Base-by-base conservation (phyloP, 371 early-diverging fungal species). In the Mortierella sp. region DNA sequence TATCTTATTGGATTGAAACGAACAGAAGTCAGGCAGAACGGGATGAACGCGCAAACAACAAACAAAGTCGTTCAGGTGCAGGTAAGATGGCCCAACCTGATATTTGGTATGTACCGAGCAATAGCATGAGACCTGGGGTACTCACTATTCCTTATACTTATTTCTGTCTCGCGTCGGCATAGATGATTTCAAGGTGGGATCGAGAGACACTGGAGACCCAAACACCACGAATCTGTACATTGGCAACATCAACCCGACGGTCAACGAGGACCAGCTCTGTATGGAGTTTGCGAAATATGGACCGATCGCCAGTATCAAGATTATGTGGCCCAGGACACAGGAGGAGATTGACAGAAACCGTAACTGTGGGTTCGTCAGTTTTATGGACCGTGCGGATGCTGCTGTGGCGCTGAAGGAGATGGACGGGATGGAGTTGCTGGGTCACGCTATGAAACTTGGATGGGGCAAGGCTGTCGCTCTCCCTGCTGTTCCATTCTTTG, bases 271-370 rank as follows among this genome's bases (percentile, higher is more conserved):
- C 29, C 76, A 79, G 31, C 76, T 98, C 3, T 95, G 94, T 73
- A 85, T 89, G 71, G 91, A 89, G 31, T 98, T 98, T 91, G 97
- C 88, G 26, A 87, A 80, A 34, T 95, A 88, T 79, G 98, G 98
- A 0, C 94, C 97, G 0, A 96, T 98, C 76, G 98, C 94, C 8
- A 95, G 96, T 66, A 95, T 97, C 66, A 97, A 98, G 84, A 95
- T 98, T 64, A 96, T 97, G 97, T 96, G 96, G 96, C 98, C 98
- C 4, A 93, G 97, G 19, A 95, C 95, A 0, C 89, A 88, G 58
- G 97, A 96, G 67, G 97, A 96, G 78, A 89, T 88, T 44, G 94
- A 93, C 13, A 90, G 97, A 19, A 91, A 91, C 47, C 87, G 93
- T 16, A 95, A 95, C 76, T 93, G 92, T 71, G 97, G 96, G 6